Base-by-base conservation (phyloP, 2,329 filamentous ascomycete genomes). In the Ophiobolus disseminans region DNA sequence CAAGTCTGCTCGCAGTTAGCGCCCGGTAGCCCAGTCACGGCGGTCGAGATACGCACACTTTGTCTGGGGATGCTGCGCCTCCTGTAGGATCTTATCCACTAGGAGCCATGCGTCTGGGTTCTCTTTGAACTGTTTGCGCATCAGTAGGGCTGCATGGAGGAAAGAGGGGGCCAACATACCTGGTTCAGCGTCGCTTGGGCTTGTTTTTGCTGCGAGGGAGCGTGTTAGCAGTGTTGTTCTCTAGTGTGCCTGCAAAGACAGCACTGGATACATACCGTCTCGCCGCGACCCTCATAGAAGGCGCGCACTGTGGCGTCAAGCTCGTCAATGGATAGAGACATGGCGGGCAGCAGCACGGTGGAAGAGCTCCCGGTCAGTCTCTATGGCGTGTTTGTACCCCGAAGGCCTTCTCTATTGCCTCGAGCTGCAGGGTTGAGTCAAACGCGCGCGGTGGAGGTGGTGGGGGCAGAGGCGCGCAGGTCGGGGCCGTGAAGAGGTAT, bases 31-130 rank as follows among this genome's bases (percentile, higher is more conserved):
- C 20, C 16, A 46, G 49, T 40, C 58, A 59, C 60, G 52, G 52
- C 63, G 44, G 5, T 7, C 9, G 34, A 10, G 34, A 17, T 37
- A 63, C 87, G 69, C 79, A 92, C 91, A 99, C 81, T 99, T 99
- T 54, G 94, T 99, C 77, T 97, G 91, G 45, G 91, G 86, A 73
- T 97, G 96, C 73, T 88, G 88, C 58, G 94, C 90, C 75, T 96
- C 89, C 76, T 93, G 88, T 55, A 99, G 84, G 69, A 99, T 96
- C 78, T 96, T 92, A 74, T 97, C 94, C 67, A 97, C 94, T 73
- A 97, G 85, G 60, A 97, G 84, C 94, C 94, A 99, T 51, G 94
- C 88, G 79, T 99, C 94, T 49, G 93, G 92, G 70, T 97, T 96
- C 80, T 97, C 94, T 77, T 97, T 97, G 83, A 99, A 99, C 90